These are phyloP conservation scores for Umbelopsis ramanniana DNA, from an alignment of 192 early-diverging fungal species.

Conservation along the genomic window DNA sequence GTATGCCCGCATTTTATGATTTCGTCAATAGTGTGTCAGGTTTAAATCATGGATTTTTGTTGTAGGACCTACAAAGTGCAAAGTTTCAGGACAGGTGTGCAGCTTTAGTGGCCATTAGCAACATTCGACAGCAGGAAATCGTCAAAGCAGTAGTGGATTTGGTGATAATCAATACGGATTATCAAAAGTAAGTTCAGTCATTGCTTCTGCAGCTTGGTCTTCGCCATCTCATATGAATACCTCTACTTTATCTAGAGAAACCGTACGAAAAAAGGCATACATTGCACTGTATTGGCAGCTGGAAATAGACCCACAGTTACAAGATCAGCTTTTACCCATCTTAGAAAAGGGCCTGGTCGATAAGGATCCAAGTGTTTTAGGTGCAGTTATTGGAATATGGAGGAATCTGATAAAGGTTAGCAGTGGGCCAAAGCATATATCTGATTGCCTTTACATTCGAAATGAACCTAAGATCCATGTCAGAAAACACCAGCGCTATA, in stretches of 20 bases:
- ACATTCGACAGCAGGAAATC: slow-evolving; percentile 51
- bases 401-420: slow-evolving; percentile 20
- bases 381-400: slow-evolving; percentile 49
- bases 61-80: slow-evolving; percentile 57
- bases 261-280: slow-evolving; percentile 55
- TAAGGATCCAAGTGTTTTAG: slow-evolving; percentile 52
- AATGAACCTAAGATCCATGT: neutral
- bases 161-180: slow-evolving; percentile 41
- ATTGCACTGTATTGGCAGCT: slow-evolving; percentile 49
- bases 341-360: slow-evolving; percentile 47
- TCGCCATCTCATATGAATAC: neutral
- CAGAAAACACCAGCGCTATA: slow-evolving; percentile 39
- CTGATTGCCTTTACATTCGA: neutral
- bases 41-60: neutral
- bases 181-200: slow-evolving; percentile 45
- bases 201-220: neutral
- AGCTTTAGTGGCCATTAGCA: slow-evolving; percentile 53
- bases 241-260: slow-evolving; percentile 37
- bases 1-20: slow-evolving; percentile 27
- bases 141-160: slow-evolving; percentile 43
- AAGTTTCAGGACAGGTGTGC: slow-evolving; percentile 52
- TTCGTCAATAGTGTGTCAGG: slow-evolving; percentile 11
- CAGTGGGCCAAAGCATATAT: neutral
- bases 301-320: slow-evolving; percentile 32
- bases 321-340: slow-evolving; percentile 41